Conservation (phyloP, 202 grass and related monocot genomes). For the Schoenoplectus tabernaemontani region DNA sequence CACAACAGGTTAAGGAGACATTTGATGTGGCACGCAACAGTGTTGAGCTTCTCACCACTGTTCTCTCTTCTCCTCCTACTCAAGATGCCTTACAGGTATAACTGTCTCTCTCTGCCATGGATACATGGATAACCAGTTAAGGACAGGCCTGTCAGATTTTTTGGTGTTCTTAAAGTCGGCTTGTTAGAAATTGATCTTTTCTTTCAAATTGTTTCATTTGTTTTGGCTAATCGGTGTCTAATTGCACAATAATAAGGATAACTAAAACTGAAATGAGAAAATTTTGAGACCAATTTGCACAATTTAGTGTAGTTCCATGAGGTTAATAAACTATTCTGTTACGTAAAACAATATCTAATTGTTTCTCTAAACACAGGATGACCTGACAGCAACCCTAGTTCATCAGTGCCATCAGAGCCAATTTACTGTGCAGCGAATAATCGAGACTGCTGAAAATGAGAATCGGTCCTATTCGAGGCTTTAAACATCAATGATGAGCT, state of each 20-base stretch:
- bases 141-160: background rate
- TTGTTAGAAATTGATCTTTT: conserved; percentile 3
- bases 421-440: conserved; percentile 77
- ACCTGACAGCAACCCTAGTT: conserved; percentile 74
- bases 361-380: conserved; percentile 49
- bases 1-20: conserved; percentile 74
- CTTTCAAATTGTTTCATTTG: background rate
- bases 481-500: conserved; percentile 86
- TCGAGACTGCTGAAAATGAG: conserved; percentile 72
- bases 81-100: conserved; percentile 90
- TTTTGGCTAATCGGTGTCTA: background rate
- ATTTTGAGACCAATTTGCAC: background rate
- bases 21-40: conserved; percentile 96
- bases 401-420: conserved; percentile 84
- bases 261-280: background rate
- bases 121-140: background rate
- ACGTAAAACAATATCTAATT: conserved; percentile 3
- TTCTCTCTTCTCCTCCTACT: conserved; percentile 86
- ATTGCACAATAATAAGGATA: background rate
- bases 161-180: background rate
- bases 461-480: conserved; percentile 83
- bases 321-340: background rate
- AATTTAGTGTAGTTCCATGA: background rate
- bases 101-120: conserved; percentile 9
- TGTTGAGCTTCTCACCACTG: conserved; percentile 87